Evolutionary conservation across 305 asterid genomes (phyloP), one percentile per base, ranked within the genome.

Genomic region (Fraxinus velutina): DNA sequence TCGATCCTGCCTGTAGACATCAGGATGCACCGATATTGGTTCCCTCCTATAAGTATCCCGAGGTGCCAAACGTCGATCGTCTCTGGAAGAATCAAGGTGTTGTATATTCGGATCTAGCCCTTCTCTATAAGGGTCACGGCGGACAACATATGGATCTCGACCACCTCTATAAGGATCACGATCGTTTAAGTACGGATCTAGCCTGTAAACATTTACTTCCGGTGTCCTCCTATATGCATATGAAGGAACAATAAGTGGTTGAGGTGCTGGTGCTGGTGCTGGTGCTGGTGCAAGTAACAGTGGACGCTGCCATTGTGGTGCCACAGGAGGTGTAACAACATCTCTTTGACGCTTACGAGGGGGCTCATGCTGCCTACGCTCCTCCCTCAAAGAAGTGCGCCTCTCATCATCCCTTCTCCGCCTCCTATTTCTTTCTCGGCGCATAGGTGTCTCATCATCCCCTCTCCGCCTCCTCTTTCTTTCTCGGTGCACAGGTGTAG

Each of bases 171-270:
- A 85, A 60, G 83, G 83, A 73, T 80, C 81, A 60, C 55, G 85
- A 76, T 70, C 75, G 32, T 76, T 80, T 4, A 64, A 44, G 72
- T 84, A 73, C 0, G 81, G 77, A 24, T 85, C 86, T 27, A 81
- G 87, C 80, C 95, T 87, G 79, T 90, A 89, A 81, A 86, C 83
- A 84, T 87, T 88, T 13, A 39, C 85, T 57, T 85, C 88, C 10
- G 83, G 78, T 74, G 87, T 68, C 86, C 96, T 89, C 70, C 83
- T 89, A 60, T 88, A 86, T 34, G 80, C 85, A 83, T 86, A 87
- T 8, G 88, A 83, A 79, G 89, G 91, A 82, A 77, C 75, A 30
- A 66, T 73, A 33, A 81, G 73, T 24, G 84, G 85, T 44, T 60
- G 81, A 57, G 81, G 90, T 78, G 80, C 77, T 64, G 36, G 36